Evolutionary conservation across 345 rosid genomes (phyloP).

Genomic region (Gossypium bickii): DNA sequence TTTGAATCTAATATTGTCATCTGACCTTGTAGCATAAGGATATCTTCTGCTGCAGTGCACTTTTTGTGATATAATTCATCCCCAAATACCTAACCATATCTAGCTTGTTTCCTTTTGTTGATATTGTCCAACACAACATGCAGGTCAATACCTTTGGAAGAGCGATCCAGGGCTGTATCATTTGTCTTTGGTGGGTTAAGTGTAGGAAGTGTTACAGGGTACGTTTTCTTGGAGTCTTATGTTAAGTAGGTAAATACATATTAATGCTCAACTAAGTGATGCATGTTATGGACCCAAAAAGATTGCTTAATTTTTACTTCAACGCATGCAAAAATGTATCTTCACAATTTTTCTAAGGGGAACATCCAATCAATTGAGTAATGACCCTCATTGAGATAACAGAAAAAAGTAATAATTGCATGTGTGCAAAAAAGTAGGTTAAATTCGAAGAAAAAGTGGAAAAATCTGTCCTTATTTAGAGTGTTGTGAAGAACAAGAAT

Average conservation of each 20-base stretch:
- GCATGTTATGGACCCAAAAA: background rate
- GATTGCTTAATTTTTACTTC: slow-evolving; percentile 9
- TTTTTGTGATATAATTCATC: background rate
- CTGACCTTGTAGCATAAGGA: background rate
- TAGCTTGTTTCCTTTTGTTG: slow-evolving; percentile 16
- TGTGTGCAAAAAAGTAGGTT: background rate
- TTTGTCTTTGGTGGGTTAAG: slow-evolving; percentile 92
- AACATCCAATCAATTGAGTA: background rate
- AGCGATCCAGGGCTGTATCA: slow-evolving; percentile 89
- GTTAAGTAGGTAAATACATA: slow-evolving; percentile 1
- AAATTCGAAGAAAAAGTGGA: background rate
- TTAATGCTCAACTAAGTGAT: slow-evolving; percentile 11
- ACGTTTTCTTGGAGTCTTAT: slow-evolving; percentile 29
- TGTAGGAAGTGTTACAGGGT: slow-evolving; percentile 91
- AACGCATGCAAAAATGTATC: background rate
- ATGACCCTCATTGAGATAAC: background rate
- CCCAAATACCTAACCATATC: slow-evolving; percentile 9
- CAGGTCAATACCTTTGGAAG: slow-evolving; percentile 85
- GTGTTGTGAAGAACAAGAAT: slow-evolving; percentile 5
- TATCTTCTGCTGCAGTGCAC: slow-evolving; percentile 1
- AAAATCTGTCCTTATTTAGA: background rate
- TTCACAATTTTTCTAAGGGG: background rate
- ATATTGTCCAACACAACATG: slow-evolving; percentile 19
- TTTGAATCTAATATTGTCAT: background rate
- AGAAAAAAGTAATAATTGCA: background rate